Base-by-base conservation (phyloP, 306 rosid genomes). In the Corylus avellana region DNA sequence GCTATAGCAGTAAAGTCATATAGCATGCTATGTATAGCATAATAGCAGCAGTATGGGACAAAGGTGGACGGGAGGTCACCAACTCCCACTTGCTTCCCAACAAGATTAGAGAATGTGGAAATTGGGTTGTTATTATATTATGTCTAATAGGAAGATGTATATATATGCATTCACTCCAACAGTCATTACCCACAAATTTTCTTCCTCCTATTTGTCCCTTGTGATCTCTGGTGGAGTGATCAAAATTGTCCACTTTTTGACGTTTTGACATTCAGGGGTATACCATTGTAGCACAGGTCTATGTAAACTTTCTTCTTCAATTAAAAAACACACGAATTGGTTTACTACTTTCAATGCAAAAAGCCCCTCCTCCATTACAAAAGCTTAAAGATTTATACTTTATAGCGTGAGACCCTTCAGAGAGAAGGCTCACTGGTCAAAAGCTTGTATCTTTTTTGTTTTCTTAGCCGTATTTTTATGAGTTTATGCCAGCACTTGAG, bases 51-150 rank as follows among this genome's bases (percentile, higher is more conserved):
- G 75, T 50, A 82, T 78, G 92, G 83, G 87, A 92, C 95, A 90
- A 82, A 82, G 76, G 85, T 82, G 90, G 91, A 78, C 64, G 72
- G 83, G 27, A 68, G 85, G 84, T 77, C 82, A 88, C 88, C 92
- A 79, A 86, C 90, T 84, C 97, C 91, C 92, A 93, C 96, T 93
- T 79, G 90, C 87, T 84, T 90, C 55, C 86, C 84, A 85, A 88
- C 86, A 83, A 85, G 85, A 88, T 88, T 86, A 86, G 82, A 85
- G 93, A 88, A 91, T 85, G 86, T 88, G 79, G 86, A 90, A 88
- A 88, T 73, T 81, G 79, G 69, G 69, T 44, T 74, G 73, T 79
- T 79, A 56, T 74, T 44, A 39, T 13, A 17, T 61, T 27, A n/a
- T 44, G 61, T 50, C 10, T 12, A 35, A 17, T 17, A 29, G 53